Conservation (phyloP, 441 rosid species). For the Erodium trifolium region DNA sequence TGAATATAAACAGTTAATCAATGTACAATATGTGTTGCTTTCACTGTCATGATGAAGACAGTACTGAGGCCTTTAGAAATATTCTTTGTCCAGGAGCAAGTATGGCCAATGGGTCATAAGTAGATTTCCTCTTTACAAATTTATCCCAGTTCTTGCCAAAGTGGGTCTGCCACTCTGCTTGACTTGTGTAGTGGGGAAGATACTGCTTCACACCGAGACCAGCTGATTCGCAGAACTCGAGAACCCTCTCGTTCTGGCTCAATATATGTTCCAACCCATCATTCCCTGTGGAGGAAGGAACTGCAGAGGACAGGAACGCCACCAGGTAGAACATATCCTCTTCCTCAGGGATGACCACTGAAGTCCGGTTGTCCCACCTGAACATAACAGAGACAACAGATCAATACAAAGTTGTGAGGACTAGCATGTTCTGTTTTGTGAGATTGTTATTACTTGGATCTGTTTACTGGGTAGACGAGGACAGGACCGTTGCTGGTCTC, state of each 20-base stretch:
- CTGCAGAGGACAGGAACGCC: conserved; percentile 85
- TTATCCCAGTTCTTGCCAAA: conserved; percentile 69
- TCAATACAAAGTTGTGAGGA: neutral
- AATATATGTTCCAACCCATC: conserved; percentile 65
- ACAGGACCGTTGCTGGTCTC: conserved; percentile 91
- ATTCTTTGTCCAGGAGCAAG: conserved; percentile 93
- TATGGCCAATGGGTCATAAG: conserved; percentile 17
- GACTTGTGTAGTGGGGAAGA: conserved; percentile 72
- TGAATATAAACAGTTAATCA: conserved; percentile 10
- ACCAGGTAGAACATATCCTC: conserved; percentile 72
- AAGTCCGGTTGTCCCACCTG: conserved; percentile 96
- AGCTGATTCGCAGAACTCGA: conserved; percentile 51
- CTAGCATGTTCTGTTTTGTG: neutral
- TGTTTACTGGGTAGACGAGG: conserved; percentile 83
- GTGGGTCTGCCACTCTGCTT: conserved; percentile 75
- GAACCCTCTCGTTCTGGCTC: conserved; percentile 54
- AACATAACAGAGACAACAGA: conserved; percentile 16
- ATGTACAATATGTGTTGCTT: conserved; percentile 23
- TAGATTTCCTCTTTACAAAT: conserved; percentile 60
- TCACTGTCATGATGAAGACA: conserved; percentile 34
- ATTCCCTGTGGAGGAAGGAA: conserved; percentile 58
- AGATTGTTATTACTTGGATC: conserved; percentile 51
- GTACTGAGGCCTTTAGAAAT: conserved; percentile 43
- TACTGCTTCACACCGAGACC: conserved; percentile 72
- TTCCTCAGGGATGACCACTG: conserved; percentile 75